Evolutionary conservation across 495 filamentous ascomycete species (phyloP).

Genomic region (Pseudomonodictys pantanalensis): DNA sequence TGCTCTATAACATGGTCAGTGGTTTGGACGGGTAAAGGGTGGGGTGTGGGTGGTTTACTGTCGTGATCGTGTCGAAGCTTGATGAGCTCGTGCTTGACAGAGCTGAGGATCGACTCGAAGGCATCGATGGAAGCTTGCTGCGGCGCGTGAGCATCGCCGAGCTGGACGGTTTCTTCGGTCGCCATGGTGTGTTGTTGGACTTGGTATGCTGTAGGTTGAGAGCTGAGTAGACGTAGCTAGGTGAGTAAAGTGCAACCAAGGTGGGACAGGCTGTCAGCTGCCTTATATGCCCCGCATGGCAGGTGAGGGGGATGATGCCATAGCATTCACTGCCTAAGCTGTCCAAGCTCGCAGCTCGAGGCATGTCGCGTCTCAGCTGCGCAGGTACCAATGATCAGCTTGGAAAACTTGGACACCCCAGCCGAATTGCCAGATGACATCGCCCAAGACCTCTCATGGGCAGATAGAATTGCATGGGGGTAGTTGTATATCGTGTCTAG

Average conservation of each 20-base stretch:
- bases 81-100: constrained; percentile 51
- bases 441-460: neutral
- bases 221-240: neutral
- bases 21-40: neutral
- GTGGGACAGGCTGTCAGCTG: neutral
- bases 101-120: constrained; percentile 48
- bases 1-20: constrained; percentile 35
- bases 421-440: neutral
- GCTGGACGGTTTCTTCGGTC: constrained; percentile 51
- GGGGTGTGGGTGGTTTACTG: constrained; percentile 21
- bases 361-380: constrained; percentile 14
- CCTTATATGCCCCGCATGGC: constrained; percentile 27
- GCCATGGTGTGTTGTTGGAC: constrained; percentile 41
- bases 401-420: neutral
- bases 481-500: too few species aligned
- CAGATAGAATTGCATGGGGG: neutral
- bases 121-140: constrained; percentile 53
- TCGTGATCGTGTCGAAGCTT: constrained; percentile 48
- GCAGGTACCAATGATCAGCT: neutral
- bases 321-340: neutral
- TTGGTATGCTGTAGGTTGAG: neutral
- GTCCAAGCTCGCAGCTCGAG: constrained; percentile 4
- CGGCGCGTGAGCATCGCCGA: constrained; percentile 49
- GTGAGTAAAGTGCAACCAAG: neutral
- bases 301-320: constrained; percentile 9